These are phyloP conservation scores for Citrullus amarus DNA, from an alignment of 306 rosid species.

Conservation along the genomic window DNA sequence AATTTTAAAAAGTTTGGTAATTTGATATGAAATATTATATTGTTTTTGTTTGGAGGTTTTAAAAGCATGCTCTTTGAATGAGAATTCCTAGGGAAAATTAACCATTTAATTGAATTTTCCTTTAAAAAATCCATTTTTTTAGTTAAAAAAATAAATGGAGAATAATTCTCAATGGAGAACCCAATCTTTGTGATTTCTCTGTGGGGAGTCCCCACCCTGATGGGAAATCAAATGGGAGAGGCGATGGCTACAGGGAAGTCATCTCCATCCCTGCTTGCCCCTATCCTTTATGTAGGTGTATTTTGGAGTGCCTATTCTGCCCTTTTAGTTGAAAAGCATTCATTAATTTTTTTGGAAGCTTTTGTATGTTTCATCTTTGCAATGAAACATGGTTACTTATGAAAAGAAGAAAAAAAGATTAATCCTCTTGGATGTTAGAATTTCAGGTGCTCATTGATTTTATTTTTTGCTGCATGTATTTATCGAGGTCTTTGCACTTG, in stretches of 20 bases:
- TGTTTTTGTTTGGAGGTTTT: background rate
- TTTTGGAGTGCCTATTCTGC: background rate
- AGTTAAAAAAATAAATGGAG: background rate
- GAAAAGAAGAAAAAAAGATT: background rate
- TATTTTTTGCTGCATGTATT: background rate
- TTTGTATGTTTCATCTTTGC: background rate
- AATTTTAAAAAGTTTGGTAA: too few relatives aligned
- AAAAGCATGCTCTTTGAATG: background rate
- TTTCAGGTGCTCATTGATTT: background rate
- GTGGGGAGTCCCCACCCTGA: background rate
- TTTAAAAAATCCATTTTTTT: background rate
- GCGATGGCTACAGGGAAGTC: too few relatives aligned
- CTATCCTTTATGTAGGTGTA: background rate
- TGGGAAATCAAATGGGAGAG: background rate
- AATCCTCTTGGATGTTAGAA: background rate
- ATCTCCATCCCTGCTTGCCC: background rate
- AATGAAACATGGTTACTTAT: background rate
- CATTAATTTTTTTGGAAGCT: background rate
- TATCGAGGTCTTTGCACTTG: constrained; percentile 16
- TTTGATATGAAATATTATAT: too few relatives aligned
- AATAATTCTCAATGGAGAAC: background rate
- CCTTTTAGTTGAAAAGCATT: background rate
- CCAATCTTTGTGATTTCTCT: background rate
- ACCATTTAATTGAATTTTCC: background rate
- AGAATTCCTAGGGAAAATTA: background rate